A percentile compares a stretch with the other conserved stretches of the same genome.
phyloP scores from a whole-genome alignment of 192 early-diverging fungal species.

The Chytriomyces sp. region DNA sequence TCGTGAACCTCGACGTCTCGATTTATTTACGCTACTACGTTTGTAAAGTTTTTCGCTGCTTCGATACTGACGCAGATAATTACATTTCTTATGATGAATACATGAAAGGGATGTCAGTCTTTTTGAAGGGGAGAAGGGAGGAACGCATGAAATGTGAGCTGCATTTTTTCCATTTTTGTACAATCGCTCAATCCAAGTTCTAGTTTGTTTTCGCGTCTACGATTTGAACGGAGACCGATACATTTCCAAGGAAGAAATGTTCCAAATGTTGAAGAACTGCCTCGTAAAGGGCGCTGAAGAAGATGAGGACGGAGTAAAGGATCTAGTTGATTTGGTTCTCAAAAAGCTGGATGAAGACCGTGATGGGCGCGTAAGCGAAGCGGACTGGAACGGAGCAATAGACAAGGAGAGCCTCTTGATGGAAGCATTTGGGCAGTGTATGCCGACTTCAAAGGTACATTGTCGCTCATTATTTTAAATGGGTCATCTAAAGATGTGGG shows the following conservation, averaged over 20 bases:
- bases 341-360: constrained; percentile 65
- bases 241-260: constrained; percentile 70
- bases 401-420: constrained; percentile 59
- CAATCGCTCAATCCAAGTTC: background rate
- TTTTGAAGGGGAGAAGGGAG: constrained; percentile 57
- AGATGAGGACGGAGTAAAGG: constrained; percentile 67
- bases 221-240: constrained; percentile 65
- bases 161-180: background rate
- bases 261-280: constrained; percentile 63
- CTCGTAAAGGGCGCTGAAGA: constrained; percentile 60
- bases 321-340: constrained; percentile 60
- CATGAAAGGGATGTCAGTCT: constrained; percentile 60
- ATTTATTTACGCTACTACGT: too few relatives aligned
- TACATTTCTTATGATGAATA: constrained; percentile 61
- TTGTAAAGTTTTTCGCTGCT: constrained; percentile 58
- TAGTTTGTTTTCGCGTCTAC: constrained; percentile 65
- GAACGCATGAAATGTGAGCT: constrained; percentile 52
- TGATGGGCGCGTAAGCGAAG: constrained; percentile 59
- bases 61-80: constrained; percentile 63
- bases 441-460: constrained; percentile 50
- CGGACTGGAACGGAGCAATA: constrained; percentile 60
- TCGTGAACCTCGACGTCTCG: too few relatives aligned
- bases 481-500: too few relatives aligned
- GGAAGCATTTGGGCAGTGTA: constrained; percentile 65
- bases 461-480: background rate